Percentiles rank a stretch among this genome's conserved stretches.
phyloP scores from a whole-genome alignment of 192 early-diverging fungal species.

The Podila minutissima region DNA sequence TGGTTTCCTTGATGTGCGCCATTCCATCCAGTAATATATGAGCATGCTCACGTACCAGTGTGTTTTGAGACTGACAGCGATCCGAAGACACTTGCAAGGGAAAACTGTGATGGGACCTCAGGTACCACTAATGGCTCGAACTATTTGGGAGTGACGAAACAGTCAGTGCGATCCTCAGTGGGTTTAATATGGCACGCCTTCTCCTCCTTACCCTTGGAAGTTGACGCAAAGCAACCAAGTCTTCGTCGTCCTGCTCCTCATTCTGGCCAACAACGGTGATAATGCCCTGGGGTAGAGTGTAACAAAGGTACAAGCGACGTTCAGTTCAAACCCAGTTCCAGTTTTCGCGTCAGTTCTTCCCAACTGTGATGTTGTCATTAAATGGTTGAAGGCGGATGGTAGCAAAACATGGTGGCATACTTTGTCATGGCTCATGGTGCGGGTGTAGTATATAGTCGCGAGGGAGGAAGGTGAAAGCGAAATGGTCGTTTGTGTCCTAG shows the following conservation, averaged over 20 bases:
- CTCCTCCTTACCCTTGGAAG: conserved; percentile 24
- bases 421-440: not conserved
- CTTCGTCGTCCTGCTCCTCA: conserved; percentile 35
- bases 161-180: not conserved
- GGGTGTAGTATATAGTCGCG: not conserved
- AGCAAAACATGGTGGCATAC: not conserved
- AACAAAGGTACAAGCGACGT: too few relatives aligned
- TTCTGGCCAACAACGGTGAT: conserved; percentile 25
- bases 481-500: not conserved
- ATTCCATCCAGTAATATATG: not conserved
- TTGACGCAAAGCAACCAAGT: conserved; percentile 15
- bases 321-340: too few relatives aligned
- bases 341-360: too few relatives aligned
- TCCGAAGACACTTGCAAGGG: conserved; percentile 38
- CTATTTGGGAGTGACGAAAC: not conserved
- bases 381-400: too few relatives aligned
- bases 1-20: too few relatives aligned
- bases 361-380: too few relatives aligned
- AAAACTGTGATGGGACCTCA: conserved; percentile 33
- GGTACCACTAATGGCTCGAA: conserved; percentile 37
- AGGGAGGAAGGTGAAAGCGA: not conserved
- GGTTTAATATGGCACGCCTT: too few relatives aligned
- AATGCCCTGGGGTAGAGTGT: conserved; percentile 19
- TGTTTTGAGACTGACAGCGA: conserved; percentile 9
- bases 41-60: not conserved